A percentile compares a stretch with the other conserved stretches of the same genome.
Evolutionary conservation across 108 stramenopile genomes (phyloP).

Genomic region (Pseudonitzschia multiseries): DNA sequence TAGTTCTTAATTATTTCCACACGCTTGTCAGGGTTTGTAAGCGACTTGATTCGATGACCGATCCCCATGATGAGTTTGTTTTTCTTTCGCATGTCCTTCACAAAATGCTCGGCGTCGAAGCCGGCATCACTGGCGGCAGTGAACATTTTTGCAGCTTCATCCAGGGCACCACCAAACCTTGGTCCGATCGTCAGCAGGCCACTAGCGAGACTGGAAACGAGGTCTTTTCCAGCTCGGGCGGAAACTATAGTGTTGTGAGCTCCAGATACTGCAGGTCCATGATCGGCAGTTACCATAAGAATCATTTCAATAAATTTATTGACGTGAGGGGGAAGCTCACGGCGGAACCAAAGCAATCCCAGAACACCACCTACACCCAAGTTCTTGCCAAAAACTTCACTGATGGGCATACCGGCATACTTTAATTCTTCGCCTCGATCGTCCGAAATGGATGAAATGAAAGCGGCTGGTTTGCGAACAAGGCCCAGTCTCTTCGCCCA

Average conservation of each 20-base stretch:
- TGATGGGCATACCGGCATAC: conserved; percentile 89
- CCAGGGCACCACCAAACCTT: conserved; percentile 91
- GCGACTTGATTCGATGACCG: conserved; percentile 84
- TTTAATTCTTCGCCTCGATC: conserved; percentile 90
- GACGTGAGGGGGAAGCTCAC: conserved; percentile 83
- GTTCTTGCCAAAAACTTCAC: conserved; percentile 79
- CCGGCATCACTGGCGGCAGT: conserved; percentile 72
- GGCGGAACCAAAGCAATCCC: conserved; percentile 89
- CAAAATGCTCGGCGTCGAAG: conserved; percentile 66
- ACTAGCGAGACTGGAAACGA: conserved; percentile 82
- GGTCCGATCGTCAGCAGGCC: conserved; percentile 91
- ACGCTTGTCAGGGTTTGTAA: conserved; percentile 87
- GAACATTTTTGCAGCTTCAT: conserved; percentile 81
- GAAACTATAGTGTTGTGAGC: conserved; percentile 95
- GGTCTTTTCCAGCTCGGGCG: conserved; percentile 89
- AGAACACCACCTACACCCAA: conserved; percentile 88
- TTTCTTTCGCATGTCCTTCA: conserved; percentile 73
- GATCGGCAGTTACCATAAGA: conserved; percentile 88
- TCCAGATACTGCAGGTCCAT: conserved; percentile 84
- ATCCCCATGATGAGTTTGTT: conserved; percentile 95
- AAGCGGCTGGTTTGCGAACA: conserved; percentile 90
- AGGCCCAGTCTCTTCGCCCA: conserved; percentile 92
- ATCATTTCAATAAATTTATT: conserved; percentile 94
- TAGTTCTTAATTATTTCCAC: conserved; percentile 87
- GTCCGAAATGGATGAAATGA: conserved; percentile 90